A percentile compares a stretch with the other conserved stretches of the same genome.
Evolutionary conservation across 768 basidiomycete genomes (phyloP).

Genomic region (Tephrocybe sp.): DNA sequence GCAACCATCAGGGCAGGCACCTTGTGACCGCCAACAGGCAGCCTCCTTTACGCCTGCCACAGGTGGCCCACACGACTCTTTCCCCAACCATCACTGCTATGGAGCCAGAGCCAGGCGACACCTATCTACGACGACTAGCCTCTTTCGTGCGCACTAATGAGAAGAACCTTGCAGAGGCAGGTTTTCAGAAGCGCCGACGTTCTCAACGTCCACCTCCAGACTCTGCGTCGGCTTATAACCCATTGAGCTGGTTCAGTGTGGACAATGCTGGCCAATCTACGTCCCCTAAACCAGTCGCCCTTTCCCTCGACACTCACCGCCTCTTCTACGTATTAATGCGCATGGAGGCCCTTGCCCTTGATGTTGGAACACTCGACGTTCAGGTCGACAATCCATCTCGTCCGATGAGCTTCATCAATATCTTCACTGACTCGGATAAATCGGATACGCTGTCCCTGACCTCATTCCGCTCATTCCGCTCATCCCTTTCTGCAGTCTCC

Average conservation of each 20-base stretch:
- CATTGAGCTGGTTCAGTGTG: constrained; percentile 58
- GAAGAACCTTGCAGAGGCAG: constrained; percentile 67
- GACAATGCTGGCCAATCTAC: constrained; percentile 29
- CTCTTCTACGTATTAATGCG: constrained; percentile 89
- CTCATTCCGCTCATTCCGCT: constrained; percentile 75
- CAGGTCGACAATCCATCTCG: constrained; percentile 70
- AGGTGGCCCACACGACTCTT: constrained; percentile 16
- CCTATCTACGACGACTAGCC: constrained; percentile 69
- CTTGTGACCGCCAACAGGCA: constrained; percentile 9
- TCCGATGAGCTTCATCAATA: constrained; percentile 72
- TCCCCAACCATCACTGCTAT: constrained; percentile 20
- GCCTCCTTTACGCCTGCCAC: constrained; percentile 11
- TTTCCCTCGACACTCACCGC: constrained; percentile 76
- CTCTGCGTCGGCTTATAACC: constrained; percentile 51
- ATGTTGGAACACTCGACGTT: constrained; percentile 80
- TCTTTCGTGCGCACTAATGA: constrained; percentile 75
- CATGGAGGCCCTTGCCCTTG: constrained; percentile 76
- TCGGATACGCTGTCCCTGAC: constrained; percentile 74
- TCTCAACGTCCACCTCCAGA: constrained; percentile 30
- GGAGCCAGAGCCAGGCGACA: constrained; percentile 66
- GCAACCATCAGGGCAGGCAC: constrained; percentile 4
- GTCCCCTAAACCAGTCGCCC: constrained; percentile 57
- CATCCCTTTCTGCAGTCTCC: constrained; percentile 76
- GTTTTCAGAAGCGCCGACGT: constrained; percentile 49
- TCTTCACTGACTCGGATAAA: constrained; percentile 55